phyloP scores from a whole-genome alignment of 23 red algal species.

The Gracilariopsis chorda region DNA sequence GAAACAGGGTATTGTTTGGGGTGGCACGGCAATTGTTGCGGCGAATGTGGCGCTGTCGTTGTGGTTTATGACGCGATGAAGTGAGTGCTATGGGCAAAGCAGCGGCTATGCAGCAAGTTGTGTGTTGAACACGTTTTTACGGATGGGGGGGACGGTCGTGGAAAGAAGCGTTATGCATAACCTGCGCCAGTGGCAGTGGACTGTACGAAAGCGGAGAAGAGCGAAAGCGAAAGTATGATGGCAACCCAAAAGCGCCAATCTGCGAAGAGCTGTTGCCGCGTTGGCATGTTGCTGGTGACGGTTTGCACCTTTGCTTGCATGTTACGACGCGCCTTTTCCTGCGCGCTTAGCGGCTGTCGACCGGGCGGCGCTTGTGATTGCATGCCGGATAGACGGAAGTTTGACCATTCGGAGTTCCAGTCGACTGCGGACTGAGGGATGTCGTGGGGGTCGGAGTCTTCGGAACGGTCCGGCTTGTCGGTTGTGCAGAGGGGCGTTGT shows the following conservation, averaged over 20 bases:
- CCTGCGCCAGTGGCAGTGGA: neutral
- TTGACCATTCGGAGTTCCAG: slow-evolving; percentile 72
- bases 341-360: slow-evolving; percentile 12
- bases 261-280: neutral
- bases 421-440: slow-evolving; percentile 70
- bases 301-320: neutral
- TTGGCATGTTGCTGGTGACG: neutral
- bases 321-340: slow-evolving; percentile 32
- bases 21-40: slow-evolving; percentile 1
- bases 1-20: neutral
- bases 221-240: slow-evolving; percentile 2
- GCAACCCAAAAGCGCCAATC: slow-evolving; percentile 90
- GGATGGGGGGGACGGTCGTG: too few species aligned
- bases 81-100: too few species aligned
- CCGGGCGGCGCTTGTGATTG: slow-evolving; percentile 17
- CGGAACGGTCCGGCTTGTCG: too few species aligned
- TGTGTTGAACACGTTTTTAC: too few species aligned
- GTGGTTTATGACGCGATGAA: neutral
- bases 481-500: neutral
- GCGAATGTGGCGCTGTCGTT: slow-evolving; percentile 30
- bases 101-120: too few species aligned
- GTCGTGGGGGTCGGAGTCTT: slow-evolving; percentile 21
- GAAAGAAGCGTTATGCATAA: neutral
- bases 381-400: slow-evolving; percentile 29
- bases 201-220: slow-evolving; percentile 54